Base-by-base conservation (phyloP, 2,329 filamentous ascomycete species). In the Apiospora phragmitis region DNA sequence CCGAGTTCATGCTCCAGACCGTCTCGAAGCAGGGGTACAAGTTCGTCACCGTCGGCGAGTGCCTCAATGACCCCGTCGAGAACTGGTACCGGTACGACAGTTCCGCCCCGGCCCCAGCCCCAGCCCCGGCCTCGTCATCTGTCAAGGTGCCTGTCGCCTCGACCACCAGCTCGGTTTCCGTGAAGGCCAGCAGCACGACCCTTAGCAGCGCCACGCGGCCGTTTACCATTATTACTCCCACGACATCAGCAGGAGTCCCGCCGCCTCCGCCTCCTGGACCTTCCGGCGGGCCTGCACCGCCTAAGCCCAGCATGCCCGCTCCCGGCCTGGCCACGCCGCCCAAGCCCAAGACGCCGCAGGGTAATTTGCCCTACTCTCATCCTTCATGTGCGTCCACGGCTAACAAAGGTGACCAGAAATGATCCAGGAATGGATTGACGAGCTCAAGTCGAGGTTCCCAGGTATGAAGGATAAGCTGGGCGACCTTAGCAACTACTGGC, bases 1-100 rank as follows among this genome's bases (percentile, higher is more conserved):
- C 78, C 9, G 71, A 76, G 24, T 79, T 78, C 70, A 81, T 82
- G 79, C 67, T 81, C 14, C 62, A 74, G 35, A 73, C 71, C 62
- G 75, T 85, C 43, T 73, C 76, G 38, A 73, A 69, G 6, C 77
- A 80, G n/a, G 83, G 83, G 0, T 79, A 77, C 69, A 75, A 62
- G 66, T 79, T 79, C 70, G 84, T 85, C 43, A 83, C 84, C 0
- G 80, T 86, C 35, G 85, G 84, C 5, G 80, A 85, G 68, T 87
- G 85, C 71, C 76, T 87, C 47, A 81, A 80, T 7, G 84, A 87
- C 71, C 75, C 83, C 7, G 70, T 71, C 9, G 79, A 75, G 16
- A 79, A 81, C 66, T 87, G 85, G 85, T 87, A 87, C 74, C 67
- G 67, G 9, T 41, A 55, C 32, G 65, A 67, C 65, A 14, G 14